These are phyloP conservation scores for Paraglomus occultum DNA, from an alignment of 192 early-diverging fungal species.

Conservation along the genomic window DNA sequence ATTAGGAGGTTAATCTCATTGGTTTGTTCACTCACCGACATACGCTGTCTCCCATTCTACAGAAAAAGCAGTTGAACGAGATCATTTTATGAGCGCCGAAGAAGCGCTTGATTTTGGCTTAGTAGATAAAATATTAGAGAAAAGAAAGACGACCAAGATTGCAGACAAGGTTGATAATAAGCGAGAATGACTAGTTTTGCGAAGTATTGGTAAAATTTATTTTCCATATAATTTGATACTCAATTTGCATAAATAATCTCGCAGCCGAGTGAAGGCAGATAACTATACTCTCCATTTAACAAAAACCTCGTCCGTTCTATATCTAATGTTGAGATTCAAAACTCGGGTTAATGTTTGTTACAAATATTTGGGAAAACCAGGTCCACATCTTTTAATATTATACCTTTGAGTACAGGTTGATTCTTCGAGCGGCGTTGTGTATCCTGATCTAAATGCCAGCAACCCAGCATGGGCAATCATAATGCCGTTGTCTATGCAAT, in stretches of 20 bases:
- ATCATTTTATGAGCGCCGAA: slow-evolving; percentile 91
- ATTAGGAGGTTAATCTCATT: neutral
- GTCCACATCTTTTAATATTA: neutral
- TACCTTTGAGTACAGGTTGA: slow-evolving; percentile 89
- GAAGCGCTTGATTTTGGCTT: slow-evolving; percentile 89
- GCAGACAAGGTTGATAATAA: neutral
- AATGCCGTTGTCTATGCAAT: slow-evolving; percentile 98
- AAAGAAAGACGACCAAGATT: slow-evolving; percentile 40
- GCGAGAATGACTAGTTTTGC: no score
- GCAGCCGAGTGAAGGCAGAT: no score
- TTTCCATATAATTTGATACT: no score
- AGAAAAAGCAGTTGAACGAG: slow-evolving; percentile 90
- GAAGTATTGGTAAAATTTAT: no score
- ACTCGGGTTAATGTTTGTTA: no score
- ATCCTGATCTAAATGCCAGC: slow-evolving; percentile 78
- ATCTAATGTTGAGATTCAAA: slow-evolving; percentile 32
- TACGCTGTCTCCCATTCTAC: slow-evolving; percentile 1
- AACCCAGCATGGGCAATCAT: slow-evolving; percentile 99
- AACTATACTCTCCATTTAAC: slow-evolving; percentile 70
- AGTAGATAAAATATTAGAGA: slow-evolving; percentile 85
- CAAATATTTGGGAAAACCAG: neutral
- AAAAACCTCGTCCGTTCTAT: slow-evolving; percentile 83
- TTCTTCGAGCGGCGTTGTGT: slow-evolving; percentile 77
- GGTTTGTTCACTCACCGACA: neutral
- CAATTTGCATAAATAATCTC: no score